A percentile compares a stretch with the other conserved stretches of the same genome.
phyloP scores from a whole-genome alignment of 352 stramenopile genomes.

The Globisporangium middletonii region DNA sequence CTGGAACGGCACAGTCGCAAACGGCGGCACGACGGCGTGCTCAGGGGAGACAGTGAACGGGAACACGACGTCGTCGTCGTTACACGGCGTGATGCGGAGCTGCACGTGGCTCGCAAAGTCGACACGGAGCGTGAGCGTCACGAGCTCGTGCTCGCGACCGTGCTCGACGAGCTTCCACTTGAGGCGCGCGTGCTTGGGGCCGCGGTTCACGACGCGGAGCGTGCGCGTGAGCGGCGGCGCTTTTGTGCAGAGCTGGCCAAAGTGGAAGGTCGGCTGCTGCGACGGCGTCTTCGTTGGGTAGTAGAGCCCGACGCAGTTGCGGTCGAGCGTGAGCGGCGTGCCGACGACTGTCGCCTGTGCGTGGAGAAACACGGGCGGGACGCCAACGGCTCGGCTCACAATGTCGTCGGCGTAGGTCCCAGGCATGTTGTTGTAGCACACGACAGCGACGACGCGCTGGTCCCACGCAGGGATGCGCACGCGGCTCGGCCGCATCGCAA shows the following conservation, averaged over 20 bases:
- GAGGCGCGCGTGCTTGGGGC: slow-evolving; percentile 44
- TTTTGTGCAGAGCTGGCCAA: slow-evolving; percentile 42
- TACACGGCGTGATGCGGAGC: slow-evolving; percentile 34
- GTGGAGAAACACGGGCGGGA: slow-evolving; percentile 60
- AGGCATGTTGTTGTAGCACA: slow-evolving; percentile 78
- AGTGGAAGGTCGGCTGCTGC: slow-evolving; percentile 33
- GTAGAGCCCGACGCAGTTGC: slow-evolving; percentile 58
- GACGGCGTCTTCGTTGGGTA: slow-evolving; percentile 16
- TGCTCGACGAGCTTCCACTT: slow-evolving; percentile 54
- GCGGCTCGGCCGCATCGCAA: slow-evolving; percentile 25
- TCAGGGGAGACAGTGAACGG: slow-evolving; percentile 31
- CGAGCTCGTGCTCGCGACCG: slow-evolving; percentile 44
- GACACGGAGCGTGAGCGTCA: slow-evolving; percentile 48
- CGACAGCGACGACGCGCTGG: slow-evolving; percentile 39
- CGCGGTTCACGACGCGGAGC: slow-evolving; percentile 63
- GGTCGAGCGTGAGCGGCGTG: slow-evolving; percentile 46
- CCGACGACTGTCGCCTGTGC: slow-evolving; percentile 47
- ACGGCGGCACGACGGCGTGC: slow-evolving; percentile 18
- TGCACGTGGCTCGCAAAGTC: slow-evolving; percentile 38
- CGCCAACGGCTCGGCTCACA: slow-evolving; percentile 36
- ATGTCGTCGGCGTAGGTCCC: slow-evolving; percentile 62
- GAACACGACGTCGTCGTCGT: slow-evolving; percentile 14
- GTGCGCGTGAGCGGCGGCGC: slow-evolving; percentile 33
- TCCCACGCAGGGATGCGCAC: slow-evolving; percentile 54
- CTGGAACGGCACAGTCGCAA: slow-evolving; percentile 35